Percentiles rank a stretch among this genome's conserved stretches.
phyloP scores from a whole-genome alignment of 768 basidiomycete genomes.

The Paxillus involutus region DNA sequence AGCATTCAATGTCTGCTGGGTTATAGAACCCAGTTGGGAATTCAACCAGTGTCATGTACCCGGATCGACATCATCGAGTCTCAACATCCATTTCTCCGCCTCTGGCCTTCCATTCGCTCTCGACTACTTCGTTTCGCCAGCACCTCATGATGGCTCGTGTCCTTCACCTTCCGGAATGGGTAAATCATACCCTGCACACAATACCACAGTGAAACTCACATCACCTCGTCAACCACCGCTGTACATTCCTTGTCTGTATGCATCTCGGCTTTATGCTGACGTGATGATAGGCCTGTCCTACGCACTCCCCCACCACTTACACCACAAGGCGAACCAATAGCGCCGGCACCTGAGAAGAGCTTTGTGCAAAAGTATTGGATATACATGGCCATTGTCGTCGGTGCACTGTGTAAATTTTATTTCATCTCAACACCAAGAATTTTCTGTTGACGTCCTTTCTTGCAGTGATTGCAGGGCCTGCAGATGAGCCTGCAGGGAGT shows the following conservation, averaged over 20 bases:
- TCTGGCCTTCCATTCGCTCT: conserved; percentile 57
- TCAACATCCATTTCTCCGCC: conserved; percentile 54
- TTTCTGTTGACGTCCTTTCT: neutral
- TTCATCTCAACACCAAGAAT: neutral
- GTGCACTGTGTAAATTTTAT: conserved; percentile 55
- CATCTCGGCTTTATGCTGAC: conserved; percentile 1
- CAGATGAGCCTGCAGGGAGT: conserved; percentile 25
- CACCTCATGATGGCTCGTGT: conserved; percentile 71
- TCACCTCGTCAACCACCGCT: conserved; percentile 52
- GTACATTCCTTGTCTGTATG: conserved; percentile 37
- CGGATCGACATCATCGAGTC: conserved; percentile 49
- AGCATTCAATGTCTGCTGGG: conserved; percentile 37
- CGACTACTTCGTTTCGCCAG: conserved; percentile 70
- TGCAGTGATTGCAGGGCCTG: conserved; percentile 30
- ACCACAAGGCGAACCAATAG: conserved; percentile 61
- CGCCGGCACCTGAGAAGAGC: conserved; percentile 65
- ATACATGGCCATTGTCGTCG: conserved; percentile 61
- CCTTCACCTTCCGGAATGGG: conserved; percentile 30
- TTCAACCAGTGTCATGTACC: conserved; percentile 63
- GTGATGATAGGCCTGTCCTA: conserved; percentile 56
- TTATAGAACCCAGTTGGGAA: conserved; percentile 3
- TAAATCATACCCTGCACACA: conserved; percentile 29
- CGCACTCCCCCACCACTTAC: conserved; percentile 67
- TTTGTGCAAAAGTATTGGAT: conserved; percentile 93
- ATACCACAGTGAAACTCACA: conserved; percentile 57